Conservation (phyloP, 2,329 filamentous ascomycete species). For the Beauveria australis region DNA sequence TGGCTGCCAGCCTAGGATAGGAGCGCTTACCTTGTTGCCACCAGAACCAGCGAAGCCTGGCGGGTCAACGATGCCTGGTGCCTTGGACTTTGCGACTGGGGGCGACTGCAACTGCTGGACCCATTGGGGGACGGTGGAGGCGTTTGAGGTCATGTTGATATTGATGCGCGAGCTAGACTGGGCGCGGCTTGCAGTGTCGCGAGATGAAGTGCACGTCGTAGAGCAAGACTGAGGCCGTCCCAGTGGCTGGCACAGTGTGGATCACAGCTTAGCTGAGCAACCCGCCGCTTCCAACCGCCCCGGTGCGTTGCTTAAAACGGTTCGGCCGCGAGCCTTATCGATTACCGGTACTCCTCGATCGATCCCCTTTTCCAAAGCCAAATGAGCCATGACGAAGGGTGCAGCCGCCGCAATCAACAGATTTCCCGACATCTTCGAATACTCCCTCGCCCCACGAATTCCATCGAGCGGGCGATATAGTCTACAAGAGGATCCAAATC, state of each 20-base stretch:
- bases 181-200: not conserved
- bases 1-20: not conserved
- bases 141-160: constrained; percentile 23
- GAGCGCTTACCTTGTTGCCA: constrained; percentile 46
- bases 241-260: not conserved
- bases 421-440: not conserved
- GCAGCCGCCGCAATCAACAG: not conserved
- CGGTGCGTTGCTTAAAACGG: not conserved
- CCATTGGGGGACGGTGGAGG: constrained; percentile 59
- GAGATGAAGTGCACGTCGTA: not conserved
- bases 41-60: constrained; percentile 63
- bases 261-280: constrained; percentile 10
- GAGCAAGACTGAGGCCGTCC: not conserved
- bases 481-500: not conserved
- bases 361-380: not conserved
- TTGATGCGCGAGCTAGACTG: not conserved
- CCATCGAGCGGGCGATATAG: not conserved
- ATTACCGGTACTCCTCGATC: not conserved
- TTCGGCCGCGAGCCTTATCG: not conserved
- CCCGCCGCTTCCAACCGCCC: too few relatives aligned
- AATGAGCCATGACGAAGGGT: not conserved
- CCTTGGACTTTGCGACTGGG: constrained; percentile 57
- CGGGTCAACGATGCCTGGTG: constrained; percentile 67
- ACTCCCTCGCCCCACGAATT: not conserved
- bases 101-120: constrained; percentile 69